These are phyloP conservation scores for Eucalyptus tenuipes DNA, from an alignment of 345 rosid genomes.

Conservation along the genomic window DNA sequence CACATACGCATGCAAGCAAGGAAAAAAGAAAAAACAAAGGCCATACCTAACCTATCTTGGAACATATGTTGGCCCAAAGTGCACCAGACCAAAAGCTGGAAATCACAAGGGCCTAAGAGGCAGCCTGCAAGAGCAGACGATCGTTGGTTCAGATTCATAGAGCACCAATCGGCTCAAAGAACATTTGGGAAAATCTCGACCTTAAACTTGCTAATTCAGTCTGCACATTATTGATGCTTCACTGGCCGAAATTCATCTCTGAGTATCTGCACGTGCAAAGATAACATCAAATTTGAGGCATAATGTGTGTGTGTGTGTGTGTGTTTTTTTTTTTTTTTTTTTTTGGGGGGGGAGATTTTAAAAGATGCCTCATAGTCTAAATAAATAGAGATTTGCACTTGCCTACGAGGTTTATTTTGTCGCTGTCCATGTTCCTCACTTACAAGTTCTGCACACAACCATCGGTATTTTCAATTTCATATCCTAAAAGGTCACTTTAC, in stretches of 20 bases:
- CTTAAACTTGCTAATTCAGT: constrained; percentile 24
- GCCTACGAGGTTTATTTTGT: constrained; percentile 10
- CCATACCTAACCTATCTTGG: constrained; percentile 44
- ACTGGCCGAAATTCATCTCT: constrained; percentile 68
- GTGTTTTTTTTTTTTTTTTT: too few species aligned
- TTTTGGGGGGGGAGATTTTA: rapidly evolving
- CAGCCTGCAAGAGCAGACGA: constrained; percentile 33
- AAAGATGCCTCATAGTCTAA: neutral
- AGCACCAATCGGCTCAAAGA: constrained; percentile 1
- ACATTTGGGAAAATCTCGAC: constrained; percentile 8
- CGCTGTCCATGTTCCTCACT: constrained; percentile 13
- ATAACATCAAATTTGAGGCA: neutral
- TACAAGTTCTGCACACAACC: constrained; percentile 25
- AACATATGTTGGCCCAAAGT: constrained; percentile 39
- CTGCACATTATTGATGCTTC: constrained; percentile 17
- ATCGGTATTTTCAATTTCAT: neutral
- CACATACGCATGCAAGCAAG: neutral
- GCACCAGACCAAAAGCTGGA: constrained; percentile 44
- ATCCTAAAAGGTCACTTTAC: neutral
- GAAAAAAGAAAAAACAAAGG: neutral
- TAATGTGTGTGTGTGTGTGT: rapidly evolving
- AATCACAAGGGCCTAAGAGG: constrained; percentile 45
- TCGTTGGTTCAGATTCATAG: constrained; percentile 9
- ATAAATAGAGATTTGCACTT: neutral
- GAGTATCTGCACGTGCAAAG: constrained; percentile 39